phyloP scores from a whole-genome alignment of 371 early-diverging fungal species.

The Mortierella sp. region DNA sequence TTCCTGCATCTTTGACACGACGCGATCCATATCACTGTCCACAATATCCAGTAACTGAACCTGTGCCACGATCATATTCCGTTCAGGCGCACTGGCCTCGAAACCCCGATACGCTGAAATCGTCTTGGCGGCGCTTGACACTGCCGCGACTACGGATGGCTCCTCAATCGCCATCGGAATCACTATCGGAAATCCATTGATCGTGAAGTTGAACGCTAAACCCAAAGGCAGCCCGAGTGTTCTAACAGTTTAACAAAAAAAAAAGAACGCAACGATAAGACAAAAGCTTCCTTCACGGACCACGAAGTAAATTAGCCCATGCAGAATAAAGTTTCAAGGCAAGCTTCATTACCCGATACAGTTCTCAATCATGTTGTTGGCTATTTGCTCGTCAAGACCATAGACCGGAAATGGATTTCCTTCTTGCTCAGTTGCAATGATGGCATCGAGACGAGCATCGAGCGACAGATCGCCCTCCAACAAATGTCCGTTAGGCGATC shows the following conservation, averaged over 20 bases:
- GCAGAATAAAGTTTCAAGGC: too few species aligned
- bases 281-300: not conserved
- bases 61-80: conserved; percentile 74
- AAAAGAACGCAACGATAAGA: not conserved
- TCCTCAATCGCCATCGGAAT: conserved; percentile 85
- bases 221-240: conserved; percentile 76
- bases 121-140: conserved; percentile 77
- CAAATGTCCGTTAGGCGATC: conserved; percentile 34
- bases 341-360: conserved; percentile 67
- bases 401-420: conserved; percentile 60
- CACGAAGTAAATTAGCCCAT: not conserved
- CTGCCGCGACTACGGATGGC: conserved; percentile 78
- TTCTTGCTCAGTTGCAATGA: conserved; percentile 28
- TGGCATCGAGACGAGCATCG: conserved; percentile 49
- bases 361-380: conserved; percentile 77
- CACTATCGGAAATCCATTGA: conserved; percentile 64
- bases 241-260: conserved; percentile 31
- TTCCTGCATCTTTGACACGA: conserved; percentile 45
- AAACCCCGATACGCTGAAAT: conserved; percentile 62
- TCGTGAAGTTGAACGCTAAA: conserved; percentile 72
- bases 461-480: conserved; percentile 39
- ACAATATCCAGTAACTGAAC: conserved; percentile 66
- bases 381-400: conserved; percentile 69
- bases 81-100: conserved; percentile 61
- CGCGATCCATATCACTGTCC: conserved; percentile 53